These are phyloP conservation scores for Glycyrrhiza uralensis DNA, from an alignment of 306 rosid species.

Conservation along the genomic window DNA sequence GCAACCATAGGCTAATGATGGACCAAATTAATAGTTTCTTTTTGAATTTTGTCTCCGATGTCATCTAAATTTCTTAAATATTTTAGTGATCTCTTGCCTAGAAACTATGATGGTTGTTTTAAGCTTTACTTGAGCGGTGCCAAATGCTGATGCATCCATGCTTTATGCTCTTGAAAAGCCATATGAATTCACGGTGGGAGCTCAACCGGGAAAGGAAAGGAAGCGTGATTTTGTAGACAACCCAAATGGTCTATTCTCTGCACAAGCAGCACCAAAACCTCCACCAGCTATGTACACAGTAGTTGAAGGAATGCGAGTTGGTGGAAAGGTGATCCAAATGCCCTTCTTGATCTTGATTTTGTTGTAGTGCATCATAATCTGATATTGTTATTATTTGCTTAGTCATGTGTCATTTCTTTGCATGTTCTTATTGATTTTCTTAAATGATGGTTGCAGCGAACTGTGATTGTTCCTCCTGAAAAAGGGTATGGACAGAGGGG, in stretches of 20 bases:
- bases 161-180: slow-evolving; percentile 55
- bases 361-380: neutral
- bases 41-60: neutral
- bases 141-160: slow-evolving; percentile 26
- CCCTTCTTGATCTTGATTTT: neutral
- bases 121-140: neutral
- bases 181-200: slow-evolving; percentile 83
- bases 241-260: slow-evolving; percentile 90
- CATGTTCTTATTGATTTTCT: neutral
- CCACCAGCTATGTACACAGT: slow-evolving; percentile 76
- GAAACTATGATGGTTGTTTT: neutral
- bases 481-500: slow-evolving; percentile 79
- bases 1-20: neutral
- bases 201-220: slow-evolving; percentile 90
- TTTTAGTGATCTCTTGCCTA: neutral
- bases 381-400: neutral
- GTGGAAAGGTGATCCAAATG: slow-evolving; percentile 65
- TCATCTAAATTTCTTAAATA: neutral
- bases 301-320: slow-evolving; percentile 85
- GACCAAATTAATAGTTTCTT: neutral
- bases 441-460: slow-evolving; percentile 56
- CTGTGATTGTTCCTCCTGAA: slow-evolving; percentile 85
- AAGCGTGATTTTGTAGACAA: slow-evolving; percentile 88
- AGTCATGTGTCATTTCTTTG: neutral
- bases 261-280: slow-evolving; percentile 97